These are phyloP conservation scores for Tetrahymena malaccensis DNA, from an alignment of 73 alveolate genomes.

Conservation along the genomic window DNA sequence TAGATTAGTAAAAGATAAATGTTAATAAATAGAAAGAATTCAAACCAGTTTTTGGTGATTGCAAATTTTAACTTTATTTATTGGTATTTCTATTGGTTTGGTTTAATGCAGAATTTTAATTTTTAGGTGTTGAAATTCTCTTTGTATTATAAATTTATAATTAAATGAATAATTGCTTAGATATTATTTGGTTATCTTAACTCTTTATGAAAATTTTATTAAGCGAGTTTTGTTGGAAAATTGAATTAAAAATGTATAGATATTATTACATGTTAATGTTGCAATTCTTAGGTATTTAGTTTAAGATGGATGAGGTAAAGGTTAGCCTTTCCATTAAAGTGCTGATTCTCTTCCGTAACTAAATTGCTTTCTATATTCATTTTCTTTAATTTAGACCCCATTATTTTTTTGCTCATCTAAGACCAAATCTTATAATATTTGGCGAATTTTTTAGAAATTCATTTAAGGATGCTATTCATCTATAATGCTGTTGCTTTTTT, in stretches of 20 bases:
- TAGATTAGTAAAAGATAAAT: no score
- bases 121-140: background rate
- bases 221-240: background rate
- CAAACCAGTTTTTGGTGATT: background rate
- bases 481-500: background rate
- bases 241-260: background rate
- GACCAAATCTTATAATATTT: background rate
- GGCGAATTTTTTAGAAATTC: background rate
- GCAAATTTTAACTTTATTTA: no score
- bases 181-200: no score
- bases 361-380: background rate
- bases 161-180: background rate
- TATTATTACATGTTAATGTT: background rate
- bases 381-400: background rate
- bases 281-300: background rate
- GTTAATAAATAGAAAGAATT: no score
- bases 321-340: background rate
- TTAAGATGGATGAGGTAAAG: background rate
- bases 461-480: background rate
- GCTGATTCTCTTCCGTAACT: background rate
- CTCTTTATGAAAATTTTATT: background rate
- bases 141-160: no score
- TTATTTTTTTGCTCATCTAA: background rate
- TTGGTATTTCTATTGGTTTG: background rate
- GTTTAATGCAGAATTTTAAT: background rate